Base-by-base conservation (phyloP, 1,139 yeast species). In the Blastobotrys aristatus region DNA sequence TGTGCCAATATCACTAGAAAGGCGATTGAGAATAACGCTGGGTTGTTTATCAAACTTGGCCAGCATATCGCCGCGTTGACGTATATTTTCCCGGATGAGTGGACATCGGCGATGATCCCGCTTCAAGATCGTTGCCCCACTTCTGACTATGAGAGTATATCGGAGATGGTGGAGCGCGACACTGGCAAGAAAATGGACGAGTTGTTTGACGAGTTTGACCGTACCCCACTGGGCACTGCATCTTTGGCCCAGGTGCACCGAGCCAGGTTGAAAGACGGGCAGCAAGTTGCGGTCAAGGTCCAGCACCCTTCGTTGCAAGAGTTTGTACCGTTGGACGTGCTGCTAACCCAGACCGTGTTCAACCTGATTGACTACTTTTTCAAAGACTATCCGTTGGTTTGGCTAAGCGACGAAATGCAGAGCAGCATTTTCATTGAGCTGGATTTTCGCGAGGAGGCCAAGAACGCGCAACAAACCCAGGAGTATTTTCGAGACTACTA, bases 51-150 rank as follows among this genome's bases (percentile, higher is more conserved):
- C 64, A 94, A 94, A 64, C 71, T 92, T 40, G 98, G 99, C 6
- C 98, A 92, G 63, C 98, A 92, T 64, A 73, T 92, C 17, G 79
- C 92, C 30, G 97, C 97, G 0, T 75, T 92, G 75, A 87, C 97
- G 0, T 94, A 92, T 66, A 70, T 92, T 31, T 71, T 92, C 50
- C 98, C 99, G 0, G 74, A 70, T 11, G 97, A 94, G 67, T 92
- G 99, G 99, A 90, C 97, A 0, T 79, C 79, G 17, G 84, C 97
- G 0, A 92, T 92, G 97, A 75, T 83, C 34, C 96, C 97, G 1
- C 69, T 94, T 46, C 97, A 92, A 61, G 96, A 90, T 60, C 76
- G 79, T 61, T 92, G 98, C 62, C 98, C 98, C 0, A 72, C 76
- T 55, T 84, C 96, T 0, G 77, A 90, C 0, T 59, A 79, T 41